Conservation (phyloP, 768 basidiomycete species). For the Mrakia gelida region DNA sequence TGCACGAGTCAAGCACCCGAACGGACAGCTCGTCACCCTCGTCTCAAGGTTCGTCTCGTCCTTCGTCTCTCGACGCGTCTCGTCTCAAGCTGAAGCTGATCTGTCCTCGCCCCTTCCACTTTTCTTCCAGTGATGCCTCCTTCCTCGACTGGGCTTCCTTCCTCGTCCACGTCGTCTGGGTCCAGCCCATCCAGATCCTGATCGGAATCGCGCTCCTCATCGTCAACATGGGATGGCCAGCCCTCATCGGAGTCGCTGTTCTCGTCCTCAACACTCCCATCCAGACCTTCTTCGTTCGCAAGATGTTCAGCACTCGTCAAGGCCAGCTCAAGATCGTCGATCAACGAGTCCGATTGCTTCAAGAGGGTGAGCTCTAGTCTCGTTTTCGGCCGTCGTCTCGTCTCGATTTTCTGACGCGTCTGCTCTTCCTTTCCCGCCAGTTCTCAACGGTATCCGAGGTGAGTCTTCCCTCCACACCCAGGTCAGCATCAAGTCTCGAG, state of each 20-base stretch:
- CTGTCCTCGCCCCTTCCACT: too few relatives aligned
- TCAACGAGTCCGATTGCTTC: constrained; percentile 59
- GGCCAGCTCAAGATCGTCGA: constrained; percentile 59
- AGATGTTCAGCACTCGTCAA: constrained; percentile 50
- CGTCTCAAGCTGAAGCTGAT: not conserved
- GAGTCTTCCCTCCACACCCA: not conserved
- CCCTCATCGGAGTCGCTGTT: constrained; percentile 58
- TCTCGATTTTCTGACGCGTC: constrained; percentile 41
- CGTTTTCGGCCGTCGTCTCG: not conserved
- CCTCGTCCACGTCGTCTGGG: constrained; percentile 44
- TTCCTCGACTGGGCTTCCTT: constrained; percentile 54
- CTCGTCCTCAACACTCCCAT: constrained; percentile 59
- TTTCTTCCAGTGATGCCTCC: constrained; percentile 49
- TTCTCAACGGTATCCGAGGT: constrained; percentile 61
- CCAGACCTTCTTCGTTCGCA: constrained; percentile 53
- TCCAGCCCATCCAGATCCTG: constrained; percentile 58
- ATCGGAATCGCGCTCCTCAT: constrained; percentile 62
- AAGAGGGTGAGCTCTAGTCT: constrained; percentile 48
- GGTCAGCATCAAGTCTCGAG: too few relatives aligned
- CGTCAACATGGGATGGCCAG: constrained; percentile 64
- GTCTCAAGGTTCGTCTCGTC: constrained; percentile 48
- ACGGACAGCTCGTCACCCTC: constrained; percentile 66
- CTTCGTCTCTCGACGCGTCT: not conserved
- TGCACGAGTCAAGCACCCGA: constrained; percentile 56
- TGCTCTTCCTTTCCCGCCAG: not conserved